These are phyloP conservation scores for Trematosphaeria pertusa DNA, from an alignment of 2,329 filamentous ascomycete genomes.

Conservation along the genomic window DNA sequence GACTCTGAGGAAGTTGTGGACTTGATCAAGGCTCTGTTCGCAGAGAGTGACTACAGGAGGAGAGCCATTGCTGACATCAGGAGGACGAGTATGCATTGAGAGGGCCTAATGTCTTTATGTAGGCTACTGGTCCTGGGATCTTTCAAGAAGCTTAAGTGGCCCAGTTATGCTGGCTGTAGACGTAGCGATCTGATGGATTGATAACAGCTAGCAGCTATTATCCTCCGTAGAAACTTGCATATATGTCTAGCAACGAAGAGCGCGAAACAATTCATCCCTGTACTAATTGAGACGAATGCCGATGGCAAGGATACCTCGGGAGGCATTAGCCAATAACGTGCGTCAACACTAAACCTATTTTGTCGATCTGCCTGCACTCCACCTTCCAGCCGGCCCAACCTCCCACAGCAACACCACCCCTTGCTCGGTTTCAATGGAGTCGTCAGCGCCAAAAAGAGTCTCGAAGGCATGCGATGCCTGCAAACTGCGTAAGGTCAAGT, in stretches of 20 bases:
- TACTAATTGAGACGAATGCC: no score
- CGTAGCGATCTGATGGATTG: no score
- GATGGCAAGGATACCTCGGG: no score
- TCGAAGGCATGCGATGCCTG: constrained; percentile 57
- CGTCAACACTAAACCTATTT: background rate
- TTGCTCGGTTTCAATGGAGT: background rate
- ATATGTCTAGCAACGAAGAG: no score
- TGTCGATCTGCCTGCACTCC: no score
- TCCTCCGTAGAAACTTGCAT: no score
- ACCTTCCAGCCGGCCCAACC: background rate
- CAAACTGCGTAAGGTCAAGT: constrained; percentile 55
- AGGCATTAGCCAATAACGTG: background rate
- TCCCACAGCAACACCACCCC: background rate
- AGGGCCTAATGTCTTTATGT: no score
- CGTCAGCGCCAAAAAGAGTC: constrained; percentile 37
- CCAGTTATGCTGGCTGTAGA: no score
- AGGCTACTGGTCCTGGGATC: no score
- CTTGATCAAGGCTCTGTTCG: constrained; percentile 69
- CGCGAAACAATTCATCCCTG: no score
- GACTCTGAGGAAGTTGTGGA: constrained; percentile 67
- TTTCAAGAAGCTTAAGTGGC: no score
- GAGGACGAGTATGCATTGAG: constrained; percentile 28
- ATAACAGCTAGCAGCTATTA: no score
- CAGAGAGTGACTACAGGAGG: constrained; percentile 65
- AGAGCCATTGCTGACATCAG: constrained; percentile 65